Base-by-base conservation (phyloP, 495 filamentous ascomycete species). In the Apodospora peruviana region DNA sequence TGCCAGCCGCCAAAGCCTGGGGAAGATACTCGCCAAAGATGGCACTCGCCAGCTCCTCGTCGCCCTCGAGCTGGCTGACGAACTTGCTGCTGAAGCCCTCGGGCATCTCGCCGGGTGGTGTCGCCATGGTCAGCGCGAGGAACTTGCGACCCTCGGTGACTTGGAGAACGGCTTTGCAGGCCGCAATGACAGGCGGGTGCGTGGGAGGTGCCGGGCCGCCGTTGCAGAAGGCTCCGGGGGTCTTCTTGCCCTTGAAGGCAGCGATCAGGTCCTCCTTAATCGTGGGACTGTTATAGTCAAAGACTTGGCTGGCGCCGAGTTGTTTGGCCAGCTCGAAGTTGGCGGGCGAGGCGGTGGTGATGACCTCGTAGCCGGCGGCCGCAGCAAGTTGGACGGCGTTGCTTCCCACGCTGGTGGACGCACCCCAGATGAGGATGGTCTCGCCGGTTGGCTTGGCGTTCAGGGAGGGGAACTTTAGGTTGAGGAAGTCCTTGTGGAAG, bases 331-430 rank as follows among this genome's bases (percentile, higher is more conserved):
- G 75, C 0, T 70, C 70, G 45, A 78, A 72, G 57, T 87, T 84
- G 45, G 66, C 67, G 0, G 68, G 61, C 1, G 74, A 77, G 2
- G 78, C 68, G 0, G 80, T 84, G 0, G 77, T 68, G 50, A 81
- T 59, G 0, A 87, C 83, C 19, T 77, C 73, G 36, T 77, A 77
- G 4, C 84, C 84, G 0, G 81, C 68, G 0, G 77, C 75, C 0
- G 67, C 68, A 8, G 80, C 82, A 14, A 84, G 68, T 52, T 88
- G 85, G 53, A 86, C 83, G 0, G 78, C 79, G 47, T 75, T 76
- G 53, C 69, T 69, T 14, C 84, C 84, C 14, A 86, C 77, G 43
- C 75, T 78, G 5, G 70, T 68, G 3, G 77, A 70, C 25, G 81
- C 83, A 12, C 80, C 80, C 71, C 80, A 85, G 52, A 85, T 58